Conservation (phyloP, 768 basidiomycete genomes). For the Lactifluus volemus region DNA sequence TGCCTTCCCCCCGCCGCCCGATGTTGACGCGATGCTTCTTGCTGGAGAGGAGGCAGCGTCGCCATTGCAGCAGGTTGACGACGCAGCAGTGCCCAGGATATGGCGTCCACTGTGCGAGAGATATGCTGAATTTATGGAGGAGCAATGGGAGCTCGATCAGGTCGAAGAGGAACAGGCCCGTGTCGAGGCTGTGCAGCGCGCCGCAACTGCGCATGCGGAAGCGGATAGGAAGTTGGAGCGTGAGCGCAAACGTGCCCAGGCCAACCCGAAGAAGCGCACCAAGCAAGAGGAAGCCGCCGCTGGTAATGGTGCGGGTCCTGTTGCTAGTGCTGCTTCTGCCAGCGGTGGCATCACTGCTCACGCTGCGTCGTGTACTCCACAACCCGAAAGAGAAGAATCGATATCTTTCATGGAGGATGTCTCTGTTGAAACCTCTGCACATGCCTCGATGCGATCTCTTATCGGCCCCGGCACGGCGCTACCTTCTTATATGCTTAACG, state of each 20-base stretch:
- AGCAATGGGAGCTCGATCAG: constrained; percentile 72
- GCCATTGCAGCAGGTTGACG: no score
- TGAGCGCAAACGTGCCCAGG: constrained; percentile 41
- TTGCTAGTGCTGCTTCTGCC: not conserved
- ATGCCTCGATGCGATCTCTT: constrained; percentile 4
- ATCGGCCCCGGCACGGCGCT: constrained; percentile 1
- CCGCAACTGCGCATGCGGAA: constrained; percentile 62
- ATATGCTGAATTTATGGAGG: no score
- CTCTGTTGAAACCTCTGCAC: not conserved
- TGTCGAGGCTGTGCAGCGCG: constrained; percentile 26
- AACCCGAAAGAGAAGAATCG: constrained; percentile 9
- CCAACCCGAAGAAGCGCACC: constrained; percentile 44
- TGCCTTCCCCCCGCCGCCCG: no score
- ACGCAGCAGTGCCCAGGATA: no score
- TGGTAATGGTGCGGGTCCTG: not conserved
- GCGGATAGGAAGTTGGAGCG: constrained; percentile 47
- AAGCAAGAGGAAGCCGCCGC: constrained; percentile 26
- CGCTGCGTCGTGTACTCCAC: constrained; percentile 5
- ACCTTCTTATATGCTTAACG: constrained; percentile 13
- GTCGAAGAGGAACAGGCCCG: constrained; percentile 66
- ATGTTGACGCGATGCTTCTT: no score
- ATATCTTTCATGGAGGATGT: constrained; percentile 6
- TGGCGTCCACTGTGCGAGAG: no score
- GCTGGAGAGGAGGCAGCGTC: no score
- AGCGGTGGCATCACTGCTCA: not conserved